Conservation (phyloP, 805 yeast genomes). For the Henningerozyma blattae region DNA sequence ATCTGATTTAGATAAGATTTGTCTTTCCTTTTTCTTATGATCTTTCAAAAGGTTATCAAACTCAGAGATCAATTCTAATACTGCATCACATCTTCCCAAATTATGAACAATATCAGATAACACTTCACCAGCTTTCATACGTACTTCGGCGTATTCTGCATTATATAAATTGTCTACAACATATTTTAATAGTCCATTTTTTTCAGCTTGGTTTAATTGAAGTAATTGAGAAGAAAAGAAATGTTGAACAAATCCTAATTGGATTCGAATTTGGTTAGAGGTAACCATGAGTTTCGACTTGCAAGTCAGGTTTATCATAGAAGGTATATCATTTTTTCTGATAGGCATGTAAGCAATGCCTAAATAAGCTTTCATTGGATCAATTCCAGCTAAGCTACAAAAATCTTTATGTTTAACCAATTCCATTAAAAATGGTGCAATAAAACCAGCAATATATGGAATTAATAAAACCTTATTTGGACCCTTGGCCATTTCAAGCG, state of each 20-base stretch:
- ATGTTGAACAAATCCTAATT: slow-evolving; percentile 55
- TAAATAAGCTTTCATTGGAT: slow-evolving; percentile 36
- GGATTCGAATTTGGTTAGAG: slow-evolving; percentile 50
- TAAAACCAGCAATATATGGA: slow-evolving; percentile 35
- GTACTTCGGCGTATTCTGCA: slow-evolving; percentile 56
- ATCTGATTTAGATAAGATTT: slow-evolving; percentile 27
- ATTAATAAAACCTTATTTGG: slow-evolving; percentile 41
- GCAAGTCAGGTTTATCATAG: slow-evolving; percentile 33
- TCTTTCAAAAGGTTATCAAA: slow-evolving; percentile 23
- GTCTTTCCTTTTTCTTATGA: slow-evolving; percentile 15
- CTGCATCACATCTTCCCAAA: slow-evolving; percentile 32
- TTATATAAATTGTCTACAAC: slow-evolving; percentile 39
- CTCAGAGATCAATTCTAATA: slow-evolving; percentile 27
- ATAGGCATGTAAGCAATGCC: slow-evolving; percentile 36
- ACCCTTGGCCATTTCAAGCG: slow-evolving; percentile 39
- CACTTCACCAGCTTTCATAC: slow-evolving; percentile 58
- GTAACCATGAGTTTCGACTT: slow-evolving; percentile 28
- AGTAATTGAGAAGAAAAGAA: slow-evolving; percentile 59
- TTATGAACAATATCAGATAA: slow-evolving; percentile 68
- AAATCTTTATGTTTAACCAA: slow-evolving; percentile 63
- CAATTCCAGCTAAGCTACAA: slow-evolving; percentile 52
- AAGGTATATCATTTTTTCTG: slow-evolving; percentile 29
- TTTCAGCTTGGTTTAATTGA: slow-evolving; percentile 35
- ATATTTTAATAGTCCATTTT: slow-evolving; percentile 36
- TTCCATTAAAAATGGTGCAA: slow-evolving; percentile 57